phyloP scores from a whole-genome alignment of 306 rosid species.

The Sicyos edulis region DNA sequence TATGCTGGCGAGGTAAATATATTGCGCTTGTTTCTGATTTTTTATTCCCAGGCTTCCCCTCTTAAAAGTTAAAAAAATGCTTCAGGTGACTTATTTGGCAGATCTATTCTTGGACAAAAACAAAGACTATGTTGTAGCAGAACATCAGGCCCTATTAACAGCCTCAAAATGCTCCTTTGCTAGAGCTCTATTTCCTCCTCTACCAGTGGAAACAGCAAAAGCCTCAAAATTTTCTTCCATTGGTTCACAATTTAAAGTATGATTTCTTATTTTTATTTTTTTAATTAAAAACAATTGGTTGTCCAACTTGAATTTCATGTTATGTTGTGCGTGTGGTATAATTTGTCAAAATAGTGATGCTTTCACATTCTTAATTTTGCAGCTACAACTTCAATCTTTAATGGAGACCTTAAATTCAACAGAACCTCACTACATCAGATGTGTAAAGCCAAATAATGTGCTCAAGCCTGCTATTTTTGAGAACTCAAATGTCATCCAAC shows the following conservation, averaged over 20 bases:
- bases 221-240: slow-evolving; percentile 94
- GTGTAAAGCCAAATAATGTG: slow-evolving; percentile 96
- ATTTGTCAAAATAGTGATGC: slow-evolving; percentile 6
- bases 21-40: slow-evolving; percentile 21
- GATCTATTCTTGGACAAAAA: slow-evolving; percentile 95
- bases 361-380: slow-evolving; percentile 31
- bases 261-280: background rate
- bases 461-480: slow-evolving; percentile 96
- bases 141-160: slow-evolving; percentile 83
- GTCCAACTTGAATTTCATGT: slow-evolving; percentile 17
- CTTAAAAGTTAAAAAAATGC: slow-evolving; percentile 27
- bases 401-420: slow-evolving; percentile 97
- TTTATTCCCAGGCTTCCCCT: slow-evolving; percentile 20
- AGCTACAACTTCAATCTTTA: slow-evolving; percentile 98
- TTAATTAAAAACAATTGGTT: background rate
- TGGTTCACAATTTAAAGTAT: slow-evolving; percentile 96
- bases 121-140: slow-evolving; percentile 99
- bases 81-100: slow-evolving; percentile 83
- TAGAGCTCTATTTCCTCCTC: slow-evolving; percentile 81
- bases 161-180: slow-evolving; percentile 83
- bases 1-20: slow-evolving; percentile 95
- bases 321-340: background rate
- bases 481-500: slow-evolving; percentile 85
- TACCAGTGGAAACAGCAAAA: slow-evolving; percentile 85
- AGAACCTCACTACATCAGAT: slow-evolving; percentile 98